phyloP scores from a whole-genome alignment of 2,329 filamentous ascomycete genomes.

The Fusarium guadeloupense region DNA sequence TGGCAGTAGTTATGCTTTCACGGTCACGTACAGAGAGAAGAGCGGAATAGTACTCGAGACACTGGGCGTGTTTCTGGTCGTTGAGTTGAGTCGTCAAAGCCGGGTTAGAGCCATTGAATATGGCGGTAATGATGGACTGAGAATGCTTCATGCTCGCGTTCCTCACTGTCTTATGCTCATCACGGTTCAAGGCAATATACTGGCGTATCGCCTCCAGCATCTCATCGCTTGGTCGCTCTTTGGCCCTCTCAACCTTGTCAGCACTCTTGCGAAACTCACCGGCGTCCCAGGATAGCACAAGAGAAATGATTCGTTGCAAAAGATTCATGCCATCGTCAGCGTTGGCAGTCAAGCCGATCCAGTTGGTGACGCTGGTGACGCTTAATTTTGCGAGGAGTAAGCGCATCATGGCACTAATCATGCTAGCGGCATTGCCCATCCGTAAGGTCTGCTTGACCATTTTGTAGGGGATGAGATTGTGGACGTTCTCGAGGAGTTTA shows the following conservation, averaged over 20 bases:
- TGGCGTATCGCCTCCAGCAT: conserved; percentile 68
- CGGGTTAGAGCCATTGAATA: conserved; percentile 66
- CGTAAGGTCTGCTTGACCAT: conserved; percentile 77
- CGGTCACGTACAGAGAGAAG: conserved; percentile 78
- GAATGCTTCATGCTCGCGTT: conserved; percentile 59
- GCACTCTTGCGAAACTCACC: conserved; percentile 73
- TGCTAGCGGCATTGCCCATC: conserved; percentile 81
- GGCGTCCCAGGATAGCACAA: conserved; percentile 77
- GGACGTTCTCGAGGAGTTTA: conserved; percentile 74
- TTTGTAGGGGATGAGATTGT: conserved; percentile 76
- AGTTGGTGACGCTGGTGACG: conserved; percentile 78
- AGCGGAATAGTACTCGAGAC: conserved; percentile 75
- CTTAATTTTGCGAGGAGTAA: conserved; percentile 82
- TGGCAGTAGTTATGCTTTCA: conserved; percentile 71
- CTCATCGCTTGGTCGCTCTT: conserved; percentile 65
- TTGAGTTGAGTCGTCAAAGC: conserved; percentile 58
- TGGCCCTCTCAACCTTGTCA: conserved; percentile 70
- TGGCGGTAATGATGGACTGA: conserved; percentile 71
- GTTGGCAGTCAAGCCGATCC: conserved; percentile 76
- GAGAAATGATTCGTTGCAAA: conserved; percentile 78
- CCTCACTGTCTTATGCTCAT: conserved; percentile 68
- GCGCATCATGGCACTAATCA: conserved; percentile 79
- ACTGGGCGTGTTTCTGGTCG: conserved; percentile 69
- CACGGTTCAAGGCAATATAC: conserved; percentile 62
- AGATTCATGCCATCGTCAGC: conserved; percentile 84